Base-by-base conservation (phyloP, 2,329 filamentous ascomycete genomes). In the Neocucurbitaria cava region DNA sequence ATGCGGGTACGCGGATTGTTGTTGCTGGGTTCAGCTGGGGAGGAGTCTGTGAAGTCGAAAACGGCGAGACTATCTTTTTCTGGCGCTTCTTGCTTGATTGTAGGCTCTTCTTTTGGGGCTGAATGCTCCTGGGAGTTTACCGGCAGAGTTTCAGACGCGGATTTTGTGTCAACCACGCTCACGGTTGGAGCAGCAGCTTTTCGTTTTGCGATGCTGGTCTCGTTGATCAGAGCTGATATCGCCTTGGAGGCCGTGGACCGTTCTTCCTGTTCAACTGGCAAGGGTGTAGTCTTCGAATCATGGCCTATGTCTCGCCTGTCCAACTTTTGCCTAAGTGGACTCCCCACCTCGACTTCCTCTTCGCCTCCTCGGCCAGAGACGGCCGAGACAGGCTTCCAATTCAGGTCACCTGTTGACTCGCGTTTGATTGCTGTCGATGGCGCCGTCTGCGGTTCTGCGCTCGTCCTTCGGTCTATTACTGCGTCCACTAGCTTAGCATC, bases 401-500 rank as follows among this genome's bases (percentile, higher is more conserved):
- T 47, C 7, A 64, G 54, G 17, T 63, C 58, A 9, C 70, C 69
- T 11, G 50, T 52, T 7, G 58, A 18, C 20, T 76, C 73, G 15
- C 62, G 62, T 49, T 75, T 75, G 46, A 72, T 64, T 31, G 59
- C 53, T 28, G 66, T 66, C 5, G 61, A 53, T 24, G 62, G 65
- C 26, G 62, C 54, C 7, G 54, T 44, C 35, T 66, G 59, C 4
- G 66, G 54, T n/a, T 70, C 70, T 18, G 63, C 65, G 46, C 66
- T 73, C 6, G 61, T 65, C 46, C 65, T 66, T 45, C 64, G 52
- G 7, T 67, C 62, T 4, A 68, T 43, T 5, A 82, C 73, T 1
- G 80, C 80, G 60, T 82, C 79, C 1, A 77, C 77, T 48, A 81
- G 66, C 46, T 79, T 74, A 57, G 80, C 79, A 45, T 73, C 74